These are phyloP conservation scores for Rhododendron mucronatum DNA, from an alignment of 148 eudicot genomes.

Conservation along the genomic window DNA sequence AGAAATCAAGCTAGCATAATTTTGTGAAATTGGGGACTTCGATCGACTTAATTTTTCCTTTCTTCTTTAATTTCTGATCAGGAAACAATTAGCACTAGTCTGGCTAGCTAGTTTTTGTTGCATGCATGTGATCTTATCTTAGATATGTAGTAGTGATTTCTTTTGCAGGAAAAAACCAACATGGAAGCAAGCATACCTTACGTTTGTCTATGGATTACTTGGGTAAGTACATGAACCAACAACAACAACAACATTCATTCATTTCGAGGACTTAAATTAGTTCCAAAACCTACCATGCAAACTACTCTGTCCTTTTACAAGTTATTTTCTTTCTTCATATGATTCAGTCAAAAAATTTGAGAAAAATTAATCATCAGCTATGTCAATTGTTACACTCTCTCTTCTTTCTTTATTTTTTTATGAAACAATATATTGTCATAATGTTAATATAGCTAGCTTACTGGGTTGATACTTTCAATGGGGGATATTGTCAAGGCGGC, in stretches of 20 bases:
- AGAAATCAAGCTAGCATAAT: not conserved
- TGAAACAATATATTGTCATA: not conserved
- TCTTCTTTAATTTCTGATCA: no score
- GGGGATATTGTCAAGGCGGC: no score
- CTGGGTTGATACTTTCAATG: no score
- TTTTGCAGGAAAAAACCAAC: not conserved
- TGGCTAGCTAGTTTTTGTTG: not conserved
- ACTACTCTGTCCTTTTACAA: not conserved
- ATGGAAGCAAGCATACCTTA: not conserved
- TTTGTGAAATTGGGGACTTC: not conserved
- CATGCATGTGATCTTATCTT: not conserved
- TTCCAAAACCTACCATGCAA: not conserved
- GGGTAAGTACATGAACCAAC: not conserved
- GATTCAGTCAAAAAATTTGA: not conserved
- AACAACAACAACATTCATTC: not conserved
- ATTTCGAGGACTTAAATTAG: not conserved
- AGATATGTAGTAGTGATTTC: not conserved
- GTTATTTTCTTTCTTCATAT: no score
- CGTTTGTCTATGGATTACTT: slow-evolving; percentile 6
- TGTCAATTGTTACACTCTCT: not conserved
- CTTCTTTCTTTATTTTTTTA: no score
- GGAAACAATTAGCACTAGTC: not conserved
- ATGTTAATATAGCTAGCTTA: no score
- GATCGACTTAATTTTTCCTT: not conserved
- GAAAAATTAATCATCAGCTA: not conserved